Evolutionary conservation across 1,284 basidiomycete genomes (phyloP).

Genomic region (Nidula niveotomentosa): DNA sequence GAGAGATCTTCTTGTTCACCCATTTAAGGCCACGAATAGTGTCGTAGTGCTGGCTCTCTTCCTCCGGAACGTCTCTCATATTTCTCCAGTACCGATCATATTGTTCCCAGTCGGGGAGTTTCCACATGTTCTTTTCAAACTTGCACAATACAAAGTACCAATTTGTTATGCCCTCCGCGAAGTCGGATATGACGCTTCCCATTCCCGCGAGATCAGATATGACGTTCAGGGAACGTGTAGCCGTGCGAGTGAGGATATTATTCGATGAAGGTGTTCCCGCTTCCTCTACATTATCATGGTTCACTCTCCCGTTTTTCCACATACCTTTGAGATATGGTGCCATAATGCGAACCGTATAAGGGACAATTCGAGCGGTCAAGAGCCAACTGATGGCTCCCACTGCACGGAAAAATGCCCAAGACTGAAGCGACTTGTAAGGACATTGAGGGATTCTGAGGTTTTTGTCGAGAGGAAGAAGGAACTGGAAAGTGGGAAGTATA

Average conservation of each 20-base stretch:
- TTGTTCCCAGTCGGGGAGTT: background rate
- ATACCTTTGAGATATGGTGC: background rate
- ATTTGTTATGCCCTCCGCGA: background rate
- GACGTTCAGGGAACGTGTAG: too few relatives aligned
- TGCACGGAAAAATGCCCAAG: background rate
- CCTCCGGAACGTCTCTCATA: background rate
- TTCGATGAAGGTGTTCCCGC: too few relatives aligned
- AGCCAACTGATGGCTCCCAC: background rate
- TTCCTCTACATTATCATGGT: too few relatives aligned
- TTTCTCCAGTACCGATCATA: background rate
- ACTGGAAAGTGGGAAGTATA: too few relatives aligned
- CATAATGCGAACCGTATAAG: background rate
- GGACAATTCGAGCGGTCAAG: background rate
- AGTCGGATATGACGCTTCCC: too few relatives aligned
- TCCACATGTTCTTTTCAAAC: background rate
- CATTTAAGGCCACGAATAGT: conserved; percentile 1
- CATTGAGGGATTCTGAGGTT: too few relatives aligned
- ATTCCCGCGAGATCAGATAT: too few relatives aligned
- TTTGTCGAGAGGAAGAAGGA: too few relatives aligned
- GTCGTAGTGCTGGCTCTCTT: background rate
- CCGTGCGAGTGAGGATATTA: too few relatives aligned
- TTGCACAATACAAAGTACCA: background rate
- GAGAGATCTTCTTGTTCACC: background rate
- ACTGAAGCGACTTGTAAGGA: too few relatives aligned
- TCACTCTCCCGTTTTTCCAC: too few relatives aligned